These are phyloP conservation scores for Colletotrichum sidae DNA, from an alignment of 2,329 filamentous ascomycete species.

Conservation along the genomic window DNA sequence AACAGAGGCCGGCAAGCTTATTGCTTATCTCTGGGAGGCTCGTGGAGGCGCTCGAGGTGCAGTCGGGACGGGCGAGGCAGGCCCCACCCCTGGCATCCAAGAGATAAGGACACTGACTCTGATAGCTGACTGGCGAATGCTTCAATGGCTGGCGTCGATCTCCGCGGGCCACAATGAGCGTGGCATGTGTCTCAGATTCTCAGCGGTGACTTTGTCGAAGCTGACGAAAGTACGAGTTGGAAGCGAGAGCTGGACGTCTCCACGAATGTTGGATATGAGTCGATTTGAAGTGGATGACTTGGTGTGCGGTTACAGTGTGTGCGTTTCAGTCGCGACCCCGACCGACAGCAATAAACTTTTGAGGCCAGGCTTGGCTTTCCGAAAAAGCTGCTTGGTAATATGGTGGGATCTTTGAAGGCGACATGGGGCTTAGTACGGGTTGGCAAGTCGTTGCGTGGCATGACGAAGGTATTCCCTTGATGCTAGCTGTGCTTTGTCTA, in stretches of 20 bases:
- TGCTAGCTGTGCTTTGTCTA: not conserved
- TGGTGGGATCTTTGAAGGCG: conserved; percentile 9
- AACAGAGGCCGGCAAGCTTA: conserved; percentile 32
- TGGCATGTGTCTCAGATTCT: conserved; percentile 18
- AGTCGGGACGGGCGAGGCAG: conserved; percentile 29
- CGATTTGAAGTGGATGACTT: not conserved
- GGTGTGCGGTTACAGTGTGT: not conserved
- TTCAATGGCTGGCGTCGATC: conserved; percentile 30
- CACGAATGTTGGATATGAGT: not conserved
- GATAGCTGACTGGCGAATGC: conserved; percentile 29
- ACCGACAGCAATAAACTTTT: conserved; percentile 13
- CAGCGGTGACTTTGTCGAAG: not conserved
- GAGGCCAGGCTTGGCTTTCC: conserved; percentile 24
- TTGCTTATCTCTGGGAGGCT: conserved; percentile 37
- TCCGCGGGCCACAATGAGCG: conserved; percentile 14
- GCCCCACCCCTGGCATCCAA: conserved; percentile 37
- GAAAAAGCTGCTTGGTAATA: not conserved
- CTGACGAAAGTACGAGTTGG: not conserved
- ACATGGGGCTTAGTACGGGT: conserved; percentile 7
- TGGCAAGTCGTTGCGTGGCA: conserved; percentile 15
- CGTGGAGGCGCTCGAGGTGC: conserved; percentile 30
- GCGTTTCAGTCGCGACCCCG: not conserved
- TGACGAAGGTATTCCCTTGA: conserved; percentile 10
- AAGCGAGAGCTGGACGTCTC: not conserved
- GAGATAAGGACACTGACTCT: conserved; percentile 34